Base-by-base conservation (phyloP, 805 yeast genomes). In the Blastobotrys parvus region DNA sequence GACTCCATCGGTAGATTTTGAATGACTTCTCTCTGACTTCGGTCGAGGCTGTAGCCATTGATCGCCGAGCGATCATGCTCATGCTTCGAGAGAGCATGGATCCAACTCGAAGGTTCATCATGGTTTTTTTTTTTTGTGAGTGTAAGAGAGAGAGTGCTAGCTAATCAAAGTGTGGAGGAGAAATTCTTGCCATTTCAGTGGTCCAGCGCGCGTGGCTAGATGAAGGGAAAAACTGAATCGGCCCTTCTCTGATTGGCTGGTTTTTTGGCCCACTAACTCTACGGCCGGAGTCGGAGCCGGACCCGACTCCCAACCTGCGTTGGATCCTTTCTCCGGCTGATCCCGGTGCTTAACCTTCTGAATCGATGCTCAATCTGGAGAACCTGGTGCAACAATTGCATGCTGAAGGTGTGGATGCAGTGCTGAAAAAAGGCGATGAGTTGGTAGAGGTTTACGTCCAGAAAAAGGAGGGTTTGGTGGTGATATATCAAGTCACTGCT, bases 1-100 rank as follows among this genome's bases (percentile, higher is more conserved):
- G 98, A 60, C 83, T 84, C 98, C 98, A 92, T 71, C 98, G 80
- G 75, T 92, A 92, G 58, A 92, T 80, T 63, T 89, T 85, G 68
- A 92, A 89, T 25, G 80, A 77, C 72, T 92, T 92, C 55, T 82
- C 52, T 48, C 82, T 72, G 47, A 68, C 75, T 39, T 81, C 74
- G 21, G 20, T 7, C 5, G 36, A 34, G 7, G 29, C 29, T 25
- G 29, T 16, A 20, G 35, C 35, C 31, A 23, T 23, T n/a, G 27
- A 19, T 16, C 39, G 30, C 17, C 36, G n/a, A 20, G 22, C n/a
- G n/a, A n/a, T n/a, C n/a, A 15, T 30, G 17, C 34, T n/a, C n/a
- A n/a, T n/a, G n/a, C n/a, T n/a, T n/a, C n/a, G n/a, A n/a, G n/a
- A n/a, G n/a, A n/a, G n/a, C n/a, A n/a, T n/a, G n/a, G n/a, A n/a